These are phyloP conservation scores for Dillenia turbinata DNA, from an alignment of 164 flowering plant species.

Conservation along the genomic window DNA sequence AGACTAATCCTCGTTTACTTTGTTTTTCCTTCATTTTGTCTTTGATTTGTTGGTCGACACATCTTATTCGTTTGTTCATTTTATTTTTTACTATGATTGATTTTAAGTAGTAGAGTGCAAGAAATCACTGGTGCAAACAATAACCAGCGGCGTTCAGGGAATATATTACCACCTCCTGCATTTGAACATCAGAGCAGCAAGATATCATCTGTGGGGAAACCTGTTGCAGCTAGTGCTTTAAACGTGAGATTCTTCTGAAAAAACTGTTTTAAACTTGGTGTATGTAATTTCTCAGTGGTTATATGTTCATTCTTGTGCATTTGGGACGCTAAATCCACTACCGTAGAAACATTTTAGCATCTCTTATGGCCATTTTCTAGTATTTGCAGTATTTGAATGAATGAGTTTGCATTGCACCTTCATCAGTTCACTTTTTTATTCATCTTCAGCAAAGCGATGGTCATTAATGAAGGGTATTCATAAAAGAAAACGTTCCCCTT, in stretches of 20 bases:
- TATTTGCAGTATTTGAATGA: no score
- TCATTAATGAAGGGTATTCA: no score
- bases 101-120: slow-evolving; percentile 46
- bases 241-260: slow-evolving; percentile 29
- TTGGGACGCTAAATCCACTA: no score
- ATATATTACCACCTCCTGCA: slow-evolving; percentile 46
- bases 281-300: neutral
- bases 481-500: no score
- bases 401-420: no score
- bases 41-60: neutral
- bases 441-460: no score
- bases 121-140: slow-evolving; percentile 43
- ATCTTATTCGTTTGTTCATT: neutral
- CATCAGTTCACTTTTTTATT: no score
- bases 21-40: neutral
- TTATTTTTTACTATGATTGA: slow-evolving; percentile 3
- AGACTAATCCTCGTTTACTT: neutral
- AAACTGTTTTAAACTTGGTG: neutral
- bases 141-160: slow-evolving; percentile 42
- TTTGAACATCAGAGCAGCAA: slow-evolving; percentile 26
- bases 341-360: no score
- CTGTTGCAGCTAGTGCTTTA: slow-evolving; percentile 19
- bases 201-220: slow-evolving; percentile 21
- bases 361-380: no score
- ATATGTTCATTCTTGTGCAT: neutral